These are phyloP conservation scores for Solanum aculeatissimum DNA, from an alignment of 305 asterid genomes.

Conservation along the genomic window DNA sequence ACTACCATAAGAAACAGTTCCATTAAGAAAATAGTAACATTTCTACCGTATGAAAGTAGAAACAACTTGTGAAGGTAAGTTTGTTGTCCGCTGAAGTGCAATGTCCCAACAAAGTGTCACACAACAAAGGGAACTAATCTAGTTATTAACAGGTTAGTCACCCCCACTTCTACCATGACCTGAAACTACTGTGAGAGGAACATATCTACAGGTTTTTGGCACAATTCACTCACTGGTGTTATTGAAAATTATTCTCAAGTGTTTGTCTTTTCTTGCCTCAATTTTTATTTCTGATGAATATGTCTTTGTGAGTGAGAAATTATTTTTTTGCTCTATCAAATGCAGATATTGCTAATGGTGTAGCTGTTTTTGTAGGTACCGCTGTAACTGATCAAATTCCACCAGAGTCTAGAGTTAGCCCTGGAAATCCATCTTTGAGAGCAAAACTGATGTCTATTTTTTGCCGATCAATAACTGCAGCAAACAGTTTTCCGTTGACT, in stretches of 20 bases:
- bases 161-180: background rate
- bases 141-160: background rate
- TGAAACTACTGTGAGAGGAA: background rate
- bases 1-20: background rate
- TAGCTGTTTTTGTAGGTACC: conserved; percentile 35
- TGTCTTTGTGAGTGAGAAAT: background rate
- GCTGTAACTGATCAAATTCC: conserved; percentile 45
- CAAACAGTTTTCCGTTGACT: conserved; percentile 89
- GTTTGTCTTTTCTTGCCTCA: background rate
- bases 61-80: background rate
- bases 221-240: background rate
- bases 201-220: background rate
- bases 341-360: background rate
- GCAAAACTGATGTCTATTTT: conserved; percentile 72
- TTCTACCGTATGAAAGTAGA: background rate
- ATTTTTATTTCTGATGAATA: background rate
- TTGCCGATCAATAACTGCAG: conserved; percentile 86
- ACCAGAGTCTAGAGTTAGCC: conserved; percentile 60
- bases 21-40: background rate
- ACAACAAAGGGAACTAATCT: background rate
- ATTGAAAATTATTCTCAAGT: background rate
- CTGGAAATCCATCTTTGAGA: conserved; percentile 64
- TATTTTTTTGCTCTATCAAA: background rate
- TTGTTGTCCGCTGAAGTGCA: background rate
- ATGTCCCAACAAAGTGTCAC: background rate